Evolutionary conservation across 768 basidiomycete species (phyloP), one percentile per base, ranked within the genome.

Genomic region (Podaxis sp.): DNA sequence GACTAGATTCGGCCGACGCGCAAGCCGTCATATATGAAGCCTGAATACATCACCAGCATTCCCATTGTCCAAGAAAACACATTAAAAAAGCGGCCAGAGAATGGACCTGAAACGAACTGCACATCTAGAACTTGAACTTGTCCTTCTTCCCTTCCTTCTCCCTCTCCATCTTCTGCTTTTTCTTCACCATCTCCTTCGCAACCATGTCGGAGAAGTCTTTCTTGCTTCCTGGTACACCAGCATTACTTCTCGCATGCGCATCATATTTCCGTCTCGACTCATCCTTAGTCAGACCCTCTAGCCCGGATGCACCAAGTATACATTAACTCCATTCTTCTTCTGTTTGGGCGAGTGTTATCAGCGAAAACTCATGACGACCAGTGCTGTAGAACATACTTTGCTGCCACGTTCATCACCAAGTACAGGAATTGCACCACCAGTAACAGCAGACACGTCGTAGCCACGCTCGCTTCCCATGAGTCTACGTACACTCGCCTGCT

Each of bases 391-490:
- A 62, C 88, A 46, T 55, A 94, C 96, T 89, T 97, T 98, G 11
- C 85, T 85, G 25, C 93, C 89, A 38, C 94, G 78, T 64, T 98
- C 96, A 65, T 99, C 95, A 36, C 96, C 97, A 54, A 98, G 82
- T 12, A 98, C 94, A 9, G 93, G 91, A 55, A 95, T 82, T 12
- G 61, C 56, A 17, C 38, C 27, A 2, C 85, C 81, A 17, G 88
- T 70, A 24, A 94, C 85, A 55, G 82, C 87, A 65, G 84, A 80
- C 66, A 98, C 83, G 70, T 98, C 97, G 82, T 98, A 99, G 7
- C 90, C 94, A 57, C 96, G 85, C 66, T 96, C 95, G 77, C 93
- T 94, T 60, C 97, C 97, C 94, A 99, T 96, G 64, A 99, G 82
- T 2, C 97, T 96, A 38, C 91, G 82, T 27, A 94, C 87, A 4